Base-by-base conservation (phyloP, 148 eudicot genomes). In the Salicornia ramosissima region DNA sequence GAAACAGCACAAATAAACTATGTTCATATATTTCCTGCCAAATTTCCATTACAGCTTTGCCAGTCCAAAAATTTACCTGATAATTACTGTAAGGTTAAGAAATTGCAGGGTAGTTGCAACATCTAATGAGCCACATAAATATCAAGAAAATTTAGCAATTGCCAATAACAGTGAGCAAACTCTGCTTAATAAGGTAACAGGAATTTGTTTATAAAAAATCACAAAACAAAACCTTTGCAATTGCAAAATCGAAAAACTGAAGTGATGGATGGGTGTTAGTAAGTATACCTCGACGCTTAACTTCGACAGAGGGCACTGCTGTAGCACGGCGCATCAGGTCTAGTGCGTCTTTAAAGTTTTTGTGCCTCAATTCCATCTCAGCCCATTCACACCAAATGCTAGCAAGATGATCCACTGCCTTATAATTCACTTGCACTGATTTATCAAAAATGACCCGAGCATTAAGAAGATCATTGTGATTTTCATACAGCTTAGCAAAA, bases 341-440 rank as follows among this genome's bases (percentile, higher is more conserved):
- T 65, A 94, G 58, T 16, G 99, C 96, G 40, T 88, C 88, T 69
- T 75, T 83, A 60, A 91, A 87, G 43, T 87, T 85, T 66, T 87
- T 85, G 77, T 91, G 96, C 62, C 85, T 84, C 19, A 94, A 78
- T 56, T 91, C 99, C 96, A 91, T 91, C 76, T 94, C 99, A 11
- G 97, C 99, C 97, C 99, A 94, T 47, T 90, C 99, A 77, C 99
- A 94, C 96, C 97, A 94, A 29, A 94, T 78, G 72, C 97, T 89
- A 25, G 96, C 99, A 64, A 94, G 77, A 81, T 94, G 89, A 80
- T 94, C 99, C 49, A 91, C 91, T 10, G 90, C 72, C 68, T 86
- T 94, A 68, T 86, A 94, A 49, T 86, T 87, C 10, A 94, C 99
- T 71, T 94, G 99, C 70, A 94, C 99, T 14, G 97, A 96, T 72